Evolutionary conservation across 1,284 basidiomycete species (phyloP), one percentile per base, ranked within the genome.

Genomic region (Apiotrichum sp.): DNA sequence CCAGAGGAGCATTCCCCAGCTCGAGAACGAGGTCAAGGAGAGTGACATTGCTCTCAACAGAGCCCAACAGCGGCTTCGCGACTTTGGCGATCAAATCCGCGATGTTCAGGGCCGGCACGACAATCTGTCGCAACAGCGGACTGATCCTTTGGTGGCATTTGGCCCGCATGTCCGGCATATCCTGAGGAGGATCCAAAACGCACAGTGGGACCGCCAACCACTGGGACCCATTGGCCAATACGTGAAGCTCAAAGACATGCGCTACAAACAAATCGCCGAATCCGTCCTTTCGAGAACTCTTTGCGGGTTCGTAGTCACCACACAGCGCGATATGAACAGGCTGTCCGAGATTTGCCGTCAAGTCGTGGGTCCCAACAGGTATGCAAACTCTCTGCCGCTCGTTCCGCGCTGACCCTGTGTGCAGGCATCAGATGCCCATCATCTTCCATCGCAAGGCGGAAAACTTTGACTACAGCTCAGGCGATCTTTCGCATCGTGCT

Each of bases 211-310:
- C 33, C 86, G 86, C 39, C 75, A 70, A 14, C 93, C 95, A 0
- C 73, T 97, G 33, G 96, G 96, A 1, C 92, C 93, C 0, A 78
- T 98, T n/a, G 93, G 93, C 0, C 62, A 80, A 45, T 82, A 84
- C 69, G 86, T 98, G 62, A 86, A 86, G 65, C 82, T 93, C 3
- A 53, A 64, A 61, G 88, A 96, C 57, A 75, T 78, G 61, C 77
- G 71, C 35, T 98, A 89, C 84, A 83, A 83, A 0, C 75, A 77
- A 0, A 65, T 90, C 6, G 72, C 97, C 60, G 82, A 89, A 40
- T 78, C 78, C 14, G 81, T 86, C 63, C 78, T 98, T 3, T 84
- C 82, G 4, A 55, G 62, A 4, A 68, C 79, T 6, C 80, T 98
- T 76, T 83, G 80, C 34, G 81, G 84, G 1, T 98, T 89, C 71